Percentiles rank a stretch among this genome's conserved stretches.
phyloP scores from a whole-genome alignment of 2,329 filamentous ascomycete species.

The Davidsoniella neocaledoniae region DNA sequence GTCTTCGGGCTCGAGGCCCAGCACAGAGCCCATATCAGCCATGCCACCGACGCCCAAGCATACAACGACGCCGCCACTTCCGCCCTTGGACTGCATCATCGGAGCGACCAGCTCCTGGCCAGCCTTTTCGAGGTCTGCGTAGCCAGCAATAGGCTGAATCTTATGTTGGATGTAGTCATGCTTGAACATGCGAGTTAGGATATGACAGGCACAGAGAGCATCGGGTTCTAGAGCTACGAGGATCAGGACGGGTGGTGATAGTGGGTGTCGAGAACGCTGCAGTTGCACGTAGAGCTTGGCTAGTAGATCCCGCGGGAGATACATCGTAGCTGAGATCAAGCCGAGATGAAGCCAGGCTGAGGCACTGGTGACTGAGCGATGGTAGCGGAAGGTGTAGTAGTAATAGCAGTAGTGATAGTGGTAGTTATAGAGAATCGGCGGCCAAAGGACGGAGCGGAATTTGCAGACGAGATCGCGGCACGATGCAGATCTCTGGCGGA shows the following conservation, averaged over 20 bases:
- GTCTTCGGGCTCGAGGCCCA: conserved; percentile 51
- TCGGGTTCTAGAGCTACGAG: conserved; percentile 90
- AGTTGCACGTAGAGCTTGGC: conserved; percentile 86
- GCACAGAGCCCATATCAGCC: conserved; percentile 65
- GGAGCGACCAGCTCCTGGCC: conserved; percentile 65
- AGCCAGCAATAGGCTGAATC: conserved; percentile 86
- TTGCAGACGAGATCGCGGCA: background rate
- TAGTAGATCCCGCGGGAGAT: conserved; percentile 79
- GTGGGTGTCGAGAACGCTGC: conserved; percentile 69
- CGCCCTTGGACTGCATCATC: conserved; percentile 73
- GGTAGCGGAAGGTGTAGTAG: background rate
- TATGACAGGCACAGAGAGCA: conserved; percentile 85
- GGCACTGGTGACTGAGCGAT: background rate
- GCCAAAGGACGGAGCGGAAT: background rate
- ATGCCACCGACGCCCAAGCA: conserved; percentile 87
- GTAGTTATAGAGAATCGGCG: background rate
- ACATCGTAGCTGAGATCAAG: conserved; percentile 42
- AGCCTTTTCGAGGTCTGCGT: conserved; percentile 69
- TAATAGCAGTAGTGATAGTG: background rate
- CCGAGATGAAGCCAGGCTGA: background rate
- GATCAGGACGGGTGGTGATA: conserved; percentile 77
- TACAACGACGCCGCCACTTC: conserved; percentile 73
- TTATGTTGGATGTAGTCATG: conserved; percentile 97
- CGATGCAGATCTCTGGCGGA: too few relatives aligned
- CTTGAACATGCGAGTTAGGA: conserved; percentile 82